Evolutionary conservation across 2,329 filamentous ascomycete genomes (phyloP).

Genomic region (Penicillium sp.): DNA sequence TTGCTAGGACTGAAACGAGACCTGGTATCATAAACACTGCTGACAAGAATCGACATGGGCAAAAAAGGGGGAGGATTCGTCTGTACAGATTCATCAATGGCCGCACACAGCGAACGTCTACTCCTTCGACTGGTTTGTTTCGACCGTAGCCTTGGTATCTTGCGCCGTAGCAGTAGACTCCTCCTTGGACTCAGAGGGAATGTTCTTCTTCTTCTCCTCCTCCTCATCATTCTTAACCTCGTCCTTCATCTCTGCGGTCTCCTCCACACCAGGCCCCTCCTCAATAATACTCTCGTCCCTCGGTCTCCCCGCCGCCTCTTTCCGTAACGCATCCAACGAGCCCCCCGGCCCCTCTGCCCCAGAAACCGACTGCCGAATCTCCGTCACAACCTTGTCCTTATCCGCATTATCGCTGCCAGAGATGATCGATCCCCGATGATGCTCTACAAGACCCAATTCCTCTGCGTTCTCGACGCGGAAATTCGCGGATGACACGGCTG

Average conservation of each 20-base stretch:
- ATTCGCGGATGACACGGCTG: slow-evolving; percentile 45
- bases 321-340: slow-evolving; percentile 35
- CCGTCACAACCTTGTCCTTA: slow-evolving; percentile 39
- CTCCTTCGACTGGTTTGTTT: slow-evolving; percentile 29
- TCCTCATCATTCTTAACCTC: slow-evolving; percentile 3
- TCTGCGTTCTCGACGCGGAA: slow-evolving; percentile 44
- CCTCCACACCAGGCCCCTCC: slow-evolving; percentile 11
- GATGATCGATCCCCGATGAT: slow-evolving; percentile 44
- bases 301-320: slow-evolving; percentile 32
- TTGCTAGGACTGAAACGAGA: slow-evolving; percentile 2
- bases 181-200: slow-evolving; percentile 10
- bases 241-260: slow-evolving; percentile 8
- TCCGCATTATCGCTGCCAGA: slow-evolving; percentile 40
- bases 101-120: slow-evolving; percentile 25
- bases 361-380: slow-evolving; percentile 45
- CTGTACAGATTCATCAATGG: slow-evolving; percentile 27
- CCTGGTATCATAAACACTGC: slow-evolving; percentile 22
- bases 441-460: slow-evolving; percentile 42
- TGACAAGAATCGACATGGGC: slow-evolving; percentile 10
- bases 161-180: slow-evolving; percentile 12
- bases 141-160: slow-evolving; percentile 28
- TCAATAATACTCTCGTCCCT: slow-evolving; percentile 34
- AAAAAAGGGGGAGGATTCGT: slow-evolving; percentile 7
- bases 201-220: slow-evolving; percentile 22
- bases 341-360: slow-evolving; percentile 28